Base-by-base conservation (phyloP, 108 stramenopile genomes). In the Skeletonema costatum region DNA sequence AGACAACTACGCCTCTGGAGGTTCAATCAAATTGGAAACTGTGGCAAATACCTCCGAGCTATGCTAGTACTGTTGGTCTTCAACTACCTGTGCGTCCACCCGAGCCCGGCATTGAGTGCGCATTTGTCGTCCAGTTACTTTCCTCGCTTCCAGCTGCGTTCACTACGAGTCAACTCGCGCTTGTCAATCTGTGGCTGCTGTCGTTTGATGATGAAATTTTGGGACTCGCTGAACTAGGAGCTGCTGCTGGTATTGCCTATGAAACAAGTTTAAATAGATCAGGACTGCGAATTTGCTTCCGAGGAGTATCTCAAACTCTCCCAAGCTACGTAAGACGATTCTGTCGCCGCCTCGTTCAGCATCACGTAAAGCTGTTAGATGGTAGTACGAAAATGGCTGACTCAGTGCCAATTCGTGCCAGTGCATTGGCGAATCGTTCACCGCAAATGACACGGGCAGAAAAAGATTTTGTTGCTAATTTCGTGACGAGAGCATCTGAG, bases 171-270 rank as follows among this genome's bases (percentile, higher is more conserved):
- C 80, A 85, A 61, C 87, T 90, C 17, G 88, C 87, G 25, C 64
- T 76, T 53, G 86, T 82, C 2, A 87, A 94, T 77, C 83, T 94
- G 1, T 94, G 89, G 88, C 77, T 86, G 48, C 58, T 84, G 2
- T 87, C 89, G 17, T 87, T 94, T 73, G 90, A 94, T 69, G 80
- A 81, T 42, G 85, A 88, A 8, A 64, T 93, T 17, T 32, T 77
- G 25, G 90, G 90, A 70, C 71, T 94, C 63, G 89, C 89, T 16
- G 93, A 90, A 56, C 84, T 94, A 0, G 93, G 93, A 8, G 87
- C 88, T 41, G 74, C 86, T 33, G 90, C 76, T n/a, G 90, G 90
- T 4, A 77, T 94, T 35, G 93, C 90, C 0, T 92, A 90, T 66
- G 93, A 94, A 31, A 84, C 90, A 4, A 86, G 87, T 31, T 89